Percentiles rank a stretch among this genome's conserved stretches.
Conservation (phyloP, 2,329 filamentous ascomycete species). For the Talaromyces sp. region DNA sequence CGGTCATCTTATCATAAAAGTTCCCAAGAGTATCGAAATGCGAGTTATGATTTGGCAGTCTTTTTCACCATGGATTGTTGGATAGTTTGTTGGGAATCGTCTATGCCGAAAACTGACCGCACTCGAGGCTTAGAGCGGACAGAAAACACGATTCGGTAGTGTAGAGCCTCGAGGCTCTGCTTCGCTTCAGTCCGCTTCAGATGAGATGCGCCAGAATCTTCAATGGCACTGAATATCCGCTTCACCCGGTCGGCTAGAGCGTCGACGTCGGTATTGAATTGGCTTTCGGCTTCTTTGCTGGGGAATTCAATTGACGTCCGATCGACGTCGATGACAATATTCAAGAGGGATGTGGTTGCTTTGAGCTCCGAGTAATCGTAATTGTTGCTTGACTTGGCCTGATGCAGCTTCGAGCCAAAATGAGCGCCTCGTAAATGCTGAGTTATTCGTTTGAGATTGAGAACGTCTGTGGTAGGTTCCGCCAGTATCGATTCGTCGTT, state of each 20-base stretch:
- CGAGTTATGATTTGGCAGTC: background rate
- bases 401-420: slow-evolving; percentile 26
- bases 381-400: slow-evolving; percentile 16
- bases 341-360: slow-evolving; percentile 62
- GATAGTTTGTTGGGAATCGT: background rate
- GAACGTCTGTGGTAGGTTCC: slow-evolving; percentile 20
- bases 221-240: slow-evolving; percentile 55
- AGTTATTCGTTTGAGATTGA: slow-evolving; percentile 26
- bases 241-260: slow-evolving; percentile 57
- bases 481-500: slow-evolving; percentile 21
- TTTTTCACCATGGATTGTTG: background rate
- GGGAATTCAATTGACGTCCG: slow-evolving; percentile 26
- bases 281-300: slow-evolving; percentile 32
- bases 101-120: slow-evolving; percentile 34
- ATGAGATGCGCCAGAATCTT: slow-evolving; percentile 67
- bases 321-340: slow-evolving; percentile 68
- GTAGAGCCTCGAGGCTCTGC: slow-evolving; percentile 66
- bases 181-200: slow-evolving; percentile 72
- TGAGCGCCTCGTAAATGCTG: slow-evolving; percentile 22
- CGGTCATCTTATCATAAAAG: background rate
- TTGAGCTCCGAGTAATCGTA: slow-evolving; percentile 63
- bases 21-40: background rate
- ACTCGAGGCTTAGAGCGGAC: slow-evolving; percentile 60
- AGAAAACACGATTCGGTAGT: slow-evolving; percentile 64
- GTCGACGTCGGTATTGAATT: slow-evolving; percentile 70